Base-by-base conservation (phyloP, 164 flowering plant species). In the Dillenia turbinata region DNA sequence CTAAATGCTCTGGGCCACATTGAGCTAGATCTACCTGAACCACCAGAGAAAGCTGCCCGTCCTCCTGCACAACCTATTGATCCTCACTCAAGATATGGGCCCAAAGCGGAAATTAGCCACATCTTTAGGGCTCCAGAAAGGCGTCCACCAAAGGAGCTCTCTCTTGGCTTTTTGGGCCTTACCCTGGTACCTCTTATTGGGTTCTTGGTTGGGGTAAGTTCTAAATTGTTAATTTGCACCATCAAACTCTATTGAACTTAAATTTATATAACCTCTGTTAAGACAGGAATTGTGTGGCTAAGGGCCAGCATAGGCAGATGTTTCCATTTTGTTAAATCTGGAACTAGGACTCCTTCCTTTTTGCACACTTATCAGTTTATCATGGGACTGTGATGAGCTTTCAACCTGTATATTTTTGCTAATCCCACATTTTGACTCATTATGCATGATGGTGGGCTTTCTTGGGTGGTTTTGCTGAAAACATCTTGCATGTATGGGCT, bases 1-100 rank as follows among this genome's bases (percentile, higher is more conserved):
- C 60, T 78, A 9, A 73, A 49, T 58, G 81, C 70, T 62, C 67
- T 95, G 61, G 99, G 99, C 59, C 74, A 80, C 60, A 66, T 95
- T 43, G 94, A 92, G 47, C 72, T 95, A 62, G 99, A 95, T 75
- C 84, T 95, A n/a, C 99, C 99, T 43, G 92, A 88, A 62, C 74
- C 89, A 60, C 94, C 99, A 47, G 99, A 95, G 75, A 92, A 87
- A 75, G 94, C 97, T 40, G 49, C 85, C 44, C 94, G 82, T 10
- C 89, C 97, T 59, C 97, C 97, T 70, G 61, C 77, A 44, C 90
- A 69, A 69, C 75, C 92, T 49, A 65, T 78, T 68, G 97, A 95
- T 74, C 82, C 90, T 57, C 78, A 75, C 71, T 65, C 73, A 46
- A 86, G 79, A 81, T 95, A 77, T 69, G 91, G 85, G 43, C 91